phyloP scores from a whole-genome alignment of 495 filamentous ascomycete genomes.

The Tuber indicum region DNA sequence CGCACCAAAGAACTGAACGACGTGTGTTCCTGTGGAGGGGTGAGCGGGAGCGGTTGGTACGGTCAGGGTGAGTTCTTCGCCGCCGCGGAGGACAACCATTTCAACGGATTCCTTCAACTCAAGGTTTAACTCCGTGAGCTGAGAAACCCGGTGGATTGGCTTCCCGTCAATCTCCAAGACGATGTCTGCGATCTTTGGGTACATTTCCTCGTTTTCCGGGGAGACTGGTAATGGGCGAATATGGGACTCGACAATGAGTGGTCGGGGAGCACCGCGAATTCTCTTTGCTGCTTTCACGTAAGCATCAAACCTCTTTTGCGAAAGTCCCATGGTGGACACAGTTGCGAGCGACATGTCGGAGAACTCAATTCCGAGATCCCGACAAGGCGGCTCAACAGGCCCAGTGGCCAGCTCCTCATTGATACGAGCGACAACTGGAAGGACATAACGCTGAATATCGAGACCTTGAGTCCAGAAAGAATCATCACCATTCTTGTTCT shows the following conservation, averaged over 20 bases:
- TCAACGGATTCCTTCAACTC: conserved; percentile 39
- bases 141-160: conserved; percentile 38
- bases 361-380: conserved; percentile 42
- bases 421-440: conserved; percentile 37
- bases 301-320: conserved; percentile 35
- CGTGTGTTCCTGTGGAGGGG: conserved; percentile 31
- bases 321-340: conserved; percentile 40
- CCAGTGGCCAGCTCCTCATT: conserved; percentile 24
- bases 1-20: conserved; percentile 42
- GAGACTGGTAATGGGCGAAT: conserved; percentile 29
- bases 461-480: conserved; percentile 41
- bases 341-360: conserved; percentile 42
- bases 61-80: conserved; percentile 37
- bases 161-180: conserved; percentile 41
- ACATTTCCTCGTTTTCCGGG: conserved; percentile 31
- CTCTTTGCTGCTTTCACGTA: conserved; percentile 42
- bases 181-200: conserved; percentile 39
- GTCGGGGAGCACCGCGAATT: conserved; percentile 39
- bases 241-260: conserved; percentile 40
- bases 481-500: conserved; percentile 41
- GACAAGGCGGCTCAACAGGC: conserved; percentile 26
- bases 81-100: conserved; percentile 41
- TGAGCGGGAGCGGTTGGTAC: conserved; percentile 37
- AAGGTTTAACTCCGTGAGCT: conserved; percentile 37
- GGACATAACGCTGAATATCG: conserved; percentile 39